phyloP scores from a whole-genome alignment of 73 alveolate species.

The Breviolum minutum region DNA sequence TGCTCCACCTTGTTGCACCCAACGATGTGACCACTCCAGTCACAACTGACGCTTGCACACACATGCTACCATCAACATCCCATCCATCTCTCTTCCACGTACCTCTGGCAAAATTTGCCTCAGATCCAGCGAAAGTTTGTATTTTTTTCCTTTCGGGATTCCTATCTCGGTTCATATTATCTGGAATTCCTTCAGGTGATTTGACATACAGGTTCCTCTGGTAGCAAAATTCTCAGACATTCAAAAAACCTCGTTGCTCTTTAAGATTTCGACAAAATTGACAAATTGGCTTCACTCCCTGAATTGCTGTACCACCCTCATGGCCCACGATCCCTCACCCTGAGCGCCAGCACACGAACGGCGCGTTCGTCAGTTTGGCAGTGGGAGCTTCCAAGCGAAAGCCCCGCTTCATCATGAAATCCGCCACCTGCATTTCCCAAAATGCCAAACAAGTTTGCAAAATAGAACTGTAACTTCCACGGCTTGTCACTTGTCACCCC shows the following conservation, averaged over 20 bases:
- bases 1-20: conserved; percentile 20
- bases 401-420: conserved; percentile 88
- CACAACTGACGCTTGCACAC: background rate
- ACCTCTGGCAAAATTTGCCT: conserved; percentile 79
- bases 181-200: too few relatives aligned
- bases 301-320: background rate
- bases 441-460: background rate
- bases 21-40: background rate
- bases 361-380: conserved; percentile 64
- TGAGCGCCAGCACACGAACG: conserved; percentile 46
- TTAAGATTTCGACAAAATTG: background rate
- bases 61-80: background rate
- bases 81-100: background rate
- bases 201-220: too few relatives aligned
- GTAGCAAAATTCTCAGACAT: too few relatives aligned
- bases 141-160: too few relatives aligned
- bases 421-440: conserved; percentile 35
- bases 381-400: conserved; percentile 83
- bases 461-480: background rate
- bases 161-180: too few relatives aligned
- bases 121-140: background rate
- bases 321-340: background rate
- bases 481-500: background rate
- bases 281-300: background rate
- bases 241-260: background rate